phyloP scores from a whole-genome alignment of 2,329 filamentous ascomycete species.

The Ophiocordyceps unilateralis region DNA sequence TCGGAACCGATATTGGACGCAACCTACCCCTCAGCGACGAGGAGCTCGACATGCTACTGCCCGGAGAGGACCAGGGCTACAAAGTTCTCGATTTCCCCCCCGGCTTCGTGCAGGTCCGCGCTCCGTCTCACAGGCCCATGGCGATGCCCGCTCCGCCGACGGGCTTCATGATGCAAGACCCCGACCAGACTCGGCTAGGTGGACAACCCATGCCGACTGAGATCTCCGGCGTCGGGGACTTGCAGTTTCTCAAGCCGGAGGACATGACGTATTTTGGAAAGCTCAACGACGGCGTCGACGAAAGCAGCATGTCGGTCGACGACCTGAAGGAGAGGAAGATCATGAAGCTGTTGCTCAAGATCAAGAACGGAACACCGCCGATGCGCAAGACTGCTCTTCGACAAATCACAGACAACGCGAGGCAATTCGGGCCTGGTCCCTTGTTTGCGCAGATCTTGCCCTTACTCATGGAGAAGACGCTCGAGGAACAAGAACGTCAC shows the following conservation, averaged over 20 bases:
- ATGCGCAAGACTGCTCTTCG: conserved; percentile 97
- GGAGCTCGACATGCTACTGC: conserved; percentile 81
- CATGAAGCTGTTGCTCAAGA: conserved; percentile 89
- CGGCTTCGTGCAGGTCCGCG: conserved; percentile 73
- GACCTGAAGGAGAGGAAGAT: conserved; percentile 97
- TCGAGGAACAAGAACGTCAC: conserved; percentile 96
- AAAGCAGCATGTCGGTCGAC: conserved; percentile 81
- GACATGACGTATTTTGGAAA: conserved; percentile 99
- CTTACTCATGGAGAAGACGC: conserved; percentile 90
- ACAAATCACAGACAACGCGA: conserved; percentile 93
- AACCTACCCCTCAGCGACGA: conserved; percentile 81
- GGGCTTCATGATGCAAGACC: conserved; percentile 96
- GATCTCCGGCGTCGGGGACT: conserved; percentile 85
- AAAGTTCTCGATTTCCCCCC: conserved; percentile 80
- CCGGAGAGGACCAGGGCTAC: conserved; percentile 77
- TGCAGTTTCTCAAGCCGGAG: conserved; percentile 96
- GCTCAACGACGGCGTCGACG: conserved; percentile 82
- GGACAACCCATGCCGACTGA: conserved; percentile 88
- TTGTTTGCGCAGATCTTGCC: conserved; percentile 97
- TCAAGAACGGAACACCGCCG: conserved; percentile 96
- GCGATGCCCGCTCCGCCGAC: conserved; percentile 56
- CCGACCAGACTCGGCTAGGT: conserved; percentile 63
- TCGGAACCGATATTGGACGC: conserved; percentile 67
- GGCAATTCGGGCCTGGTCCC: conserved; percentile 83
- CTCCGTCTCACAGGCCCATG: conserved; percentile 58